Evolutionary conservation across 2,329 filamentous ascomycete genomes (phyloP), one percentile per base, ranked within the genome.

Genomic region (Xylariales sp.): DNA sequence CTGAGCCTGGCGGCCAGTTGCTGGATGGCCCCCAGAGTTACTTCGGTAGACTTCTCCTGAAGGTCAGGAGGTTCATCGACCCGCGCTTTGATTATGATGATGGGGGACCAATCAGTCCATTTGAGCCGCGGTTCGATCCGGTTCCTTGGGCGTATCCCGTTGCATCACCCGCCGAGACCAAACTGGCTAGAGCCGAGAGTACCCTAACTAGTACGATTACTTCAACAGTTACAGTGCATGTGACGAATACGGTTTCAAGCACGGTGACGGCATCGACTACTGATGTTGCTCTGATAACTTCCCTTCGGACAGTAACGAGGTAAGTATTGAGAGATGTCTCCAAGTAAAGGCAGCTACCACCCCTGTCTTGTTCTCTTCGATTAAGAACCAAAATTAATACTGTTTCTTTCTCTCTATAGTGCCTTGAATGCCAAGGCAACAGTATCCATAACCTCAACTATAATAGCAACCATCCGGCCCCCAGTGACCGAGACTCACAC

Each of bases 231-330:
- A 36, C 21, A 5, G 15, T 16, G 33, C 19, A 24, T 15, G 20
- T 25, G 19, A 36, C 33, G 15, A 27, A 6, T 12, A 36, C 20
- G 11, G 15, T 27, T 8, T 36, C 33, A 19, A 36, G 23, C 27
- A 28, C 23, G 6, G 33, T 36, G 11, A 36, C 33, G 14, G 13
- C n/a, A 8, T 25, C 33, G 23, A 27, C 33, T 8, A 36, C 33
- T 10, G 11, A 6, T 27, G 11, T 36, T 36, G 18, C 20, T 8
- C 18, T 24, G 12, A 15, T 15, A 6, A 36, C 17, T 13, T 24
- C 23, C 6, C 8, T 27, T 36, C 33, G 15, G 16, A 36, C 7
- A 7, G 6, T 6, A 16, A 36, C 20, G 15, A 27, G 20, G 19
- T 36, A 30, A 11, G 28, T n/a, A n/a, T n/a, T n/a, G n/a, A n/a